A percentile compares a stretch with the other conserved stretches of the same genome.
Evolutionary conservation across 176 grass and related monocot genomes (phyloP).

Genomic region (Phragmites australis): DNA sequence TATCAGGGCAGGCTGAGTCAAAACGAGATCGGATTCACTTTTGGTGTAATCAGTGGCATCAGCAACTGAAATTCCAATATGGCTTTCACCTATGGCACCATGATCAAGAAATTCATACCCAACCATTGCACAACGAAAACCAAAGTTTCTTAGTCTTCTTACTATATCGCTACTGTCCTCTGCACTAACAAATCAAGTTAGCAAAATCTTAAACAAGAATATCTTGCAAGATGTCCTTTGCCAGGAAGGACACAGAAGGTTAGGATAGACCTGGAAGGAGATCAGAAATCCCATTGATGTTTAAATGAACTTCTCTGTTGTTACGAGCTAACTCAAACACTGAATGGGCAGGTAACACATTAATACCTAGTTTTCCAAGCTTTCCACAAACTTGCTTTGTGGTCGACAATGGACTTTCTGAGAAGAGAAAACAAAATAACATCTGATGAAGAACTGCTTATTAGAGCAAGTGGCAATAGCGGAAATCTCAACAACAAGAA

Average conservation of each 20-base stretch:
- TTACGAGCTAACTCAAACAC: slow-evolving; percentile 39
- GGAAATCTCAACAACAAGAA: slow-evolving; percentile 16
- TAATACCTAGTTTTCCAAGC: slow-evolving; percentile 49
- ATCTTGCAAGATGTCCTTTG: slow-evolving; percentile 10
- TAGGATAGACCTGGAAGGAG: slow-evolving; percentile 42
- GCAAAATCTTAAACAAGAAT: slow-evolving; percentile 34
- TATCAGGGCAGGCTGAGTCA: slow-evolving; percentile 38
- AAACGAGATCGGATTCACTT: slow-evolving; percentile 58
- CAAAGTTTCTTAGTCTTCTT: slow-evolving; percentile 18
- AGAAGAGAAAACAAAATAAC: slow-evolving; percentile 25
- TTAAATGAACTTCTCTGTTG: slow-evolving; percentile 40
- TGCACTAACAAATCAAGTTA: slow-evolving; percentile 41
- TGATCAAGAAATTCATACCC: slow-evolving; percentile 50
- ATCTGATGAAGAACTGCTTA: slow-evolving; percentile 13
- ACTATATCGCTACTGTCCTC: slow-evolving; percentile 47
- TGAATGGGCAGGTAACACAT: slow-evolving; percentile 42
- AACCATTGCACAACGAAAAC: slow-evolving; percentile 48
- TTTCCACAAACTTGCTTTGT: slow-evolving; percentile 48
- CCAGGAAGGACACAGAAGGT: neutral
- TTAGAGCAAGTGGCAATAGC: slow-evolving; percentile 1
- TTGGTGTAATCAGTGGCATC: slow-evolving; percentile 56
- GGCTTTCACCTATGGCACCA: slow-evolving; percentile 51
- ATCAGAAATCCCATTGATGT: slow-evolving; percentile 36
- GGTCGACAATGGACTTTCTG: slow-evolving; percentile 39
- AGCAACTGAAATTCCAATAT: slow-evolving; percentile 51